Conservation (phyloP, 1,284 basidiomycete species). For the Kalmanozyma brasiliensis region DNA sequence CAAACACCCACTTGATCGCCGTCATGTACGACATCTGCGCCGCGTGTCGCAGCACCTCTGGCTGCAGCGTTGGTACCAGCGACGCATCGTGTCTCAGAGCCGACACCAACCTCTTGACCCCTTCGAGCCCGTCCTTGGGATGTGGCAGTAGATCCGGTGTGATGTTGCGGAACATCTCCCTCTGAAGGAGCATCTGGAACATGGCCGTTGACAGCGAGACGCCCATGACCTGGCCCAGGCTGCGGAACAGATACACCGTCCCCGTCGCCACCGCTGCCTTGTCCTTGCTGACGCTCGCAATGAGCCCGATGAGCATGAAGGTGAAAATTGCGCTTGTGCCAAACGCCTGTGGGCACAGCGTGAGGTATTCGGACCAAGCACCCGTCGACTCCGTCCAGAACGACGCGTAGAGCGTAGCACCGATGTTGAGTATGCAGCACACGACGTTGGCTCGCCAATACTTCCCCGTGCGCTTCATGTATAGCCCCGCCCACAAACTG, state of each 20-base stretch:
- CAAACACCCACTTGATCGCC: slow-evolving; percentile 85
- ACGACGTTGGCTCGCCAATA: slow-evolving; percentile 79
- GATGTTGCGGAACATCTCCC: slow-evolving; percentile 75
- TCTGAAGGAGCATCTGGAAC: slow-evolving; percentile 78
- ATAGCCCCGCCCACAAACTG: slow-evolving; percentile 81
- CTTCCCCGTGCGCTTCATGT: slow-evolving; percentile 82
- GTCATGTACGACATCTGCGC: slow-evolving; percentile 84
- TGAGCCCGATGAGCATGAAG: slow-evolving; percentile 76
- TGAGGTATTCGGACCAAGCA: slow-evolving; percentile 75
- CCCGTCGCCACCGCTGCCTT: slow-evolving; percentile 81
- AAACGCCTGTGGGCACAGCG: slow-evolving; percentile 72
- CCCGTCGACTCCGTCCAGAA: slow-evolving; percentile 71
- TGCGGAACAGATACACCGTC: slow-evolving; percentile 80
- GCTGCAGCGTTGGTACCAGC: slow-evolving; percentile 77
- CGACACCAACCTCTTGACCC: slow-evolving; percentile 73
- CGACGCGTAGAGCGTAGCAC: slow-evolving; percentile 17
- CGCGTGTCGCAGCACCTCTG: slow-evolving; percentile 74
- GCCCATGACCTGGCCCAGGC: slow-evolving; percentile 80
- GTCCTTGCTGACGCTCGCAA: slow-evolving; percentile 43
- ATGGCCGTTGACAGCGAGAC: slow-evolving; percentile 81
- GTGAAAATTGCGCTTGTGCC: slow-evolving; percentile 79
- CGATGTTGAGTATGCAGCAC: slow-evolving; percentile 69
- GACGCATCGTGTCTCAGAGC: slow-evolving; percentile 81
- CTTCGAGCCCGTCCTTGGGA: slow-evolving; percentile 14
- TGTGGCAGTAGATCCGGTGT: slow-evolving; percentile 72